Evolutionary conservation across 306 rosid genomes (phyloP), one percentile per base, ranked within the genome.

Genomic region (Vigna trinervia): DNA sequence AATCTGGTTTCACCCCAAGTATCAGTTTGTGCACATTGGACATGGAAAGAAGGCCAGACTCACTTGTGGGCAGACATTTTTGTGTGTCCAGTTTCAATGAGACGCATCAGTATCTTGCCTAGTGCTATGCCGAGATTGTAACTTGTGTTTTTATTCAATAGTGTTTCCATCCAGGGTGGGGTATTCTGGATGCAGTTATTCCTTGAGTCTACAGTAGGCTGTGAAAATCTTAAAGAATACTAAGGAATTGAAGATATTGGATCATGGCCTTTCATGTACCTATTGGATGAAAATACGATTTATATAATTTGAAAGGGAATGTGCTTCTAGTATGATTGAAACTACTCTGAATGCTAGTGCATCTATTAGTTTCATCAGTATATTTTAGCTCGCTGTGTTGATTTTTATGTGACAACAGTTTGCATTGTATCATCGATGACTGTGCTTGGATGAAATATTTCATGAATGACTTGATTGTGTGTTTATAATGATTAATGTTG

Each of bases 61-160:
- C 73, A 63, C 72, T 36, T 68, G 12, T 79, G 62, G 77, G 69
- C 34, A 58, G 51, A 64, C 71, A 64, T 66, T 46, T 56, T 10
- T 32, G 34, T 19, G 8, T 43, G 69, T 32, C 38, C 52, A 32
- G 74, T 57, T 80, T 47, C 15, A 68, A 68, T 34, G 64, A 83
- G 69, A 58, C 41, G 67, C 32, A 69, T 78, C 56, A 4, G 13
- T 68, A 19, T 73, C 57, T 32, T 64, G 10, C 68, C 12, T 46
- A 17, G 48, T 23, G 47, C 75, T 28, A 10, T 19, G 78, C 41
- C 47, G 15, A 34, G 64, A 64, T 76, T 36, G 54, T 69, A 36
- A 66, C 14, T 52, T 36, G 50, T 75, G 39, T 36, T 56, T 30
- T 45, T 20, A 14, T 23, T 47, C 23, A 15, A 8, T 3, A 19